Evolutionary conservation across 148 eudicot genomes (phyloP), one percentile per base, ranked within the genome.

Genomic region (Pouteria glomerata): DNA sequence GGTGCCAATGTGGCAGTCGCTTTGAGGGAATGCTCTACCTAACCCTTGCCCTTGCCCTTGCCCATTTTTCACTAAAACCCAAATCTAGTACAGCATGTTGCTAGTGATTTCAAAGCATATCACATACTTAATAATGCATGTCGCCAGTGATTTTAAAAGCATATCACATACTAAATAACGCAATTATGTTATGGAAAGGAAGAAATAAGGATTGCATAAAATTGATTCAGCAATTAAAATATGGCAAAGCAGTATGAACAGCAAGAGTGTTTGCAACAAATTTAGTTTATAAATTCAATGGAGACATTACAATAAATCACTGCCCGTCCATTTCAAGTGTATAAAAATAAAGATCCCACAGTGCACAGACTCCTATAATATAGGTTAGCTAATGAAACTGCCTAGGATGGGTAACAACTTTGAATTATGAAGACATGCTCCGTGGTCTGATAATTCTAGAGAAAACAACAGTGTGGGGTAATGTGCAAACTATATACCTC

Each of bases 401-500:
- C 45, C 19, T 12, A 33, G 15, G 23, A 48, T 16, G 34, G 34
- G 23, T 34, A 60, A 60, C 10, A 34, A 34, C 42, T 15, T 8
- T 34, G 8, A 61, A 35, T 35, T n/a, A 48, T 48, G n/a, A 21
- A 48, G 52, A 15, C 6, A 48, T 48, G n/a, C 3, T 39, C 10
- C 44, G 10, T 4, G 10, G 44, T 39, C 10, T 39, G 44, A 39
- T 39, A 39, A 5, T 50, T 19, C n/a, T 50, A 50, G 55, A 50
- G 55, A 0, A 50, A n/a, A n/a, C 21, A 50, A 50, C 23, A 7
- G 16, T 50, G 55, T 50, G 21, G n/a, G n/a, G n/a, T n/a, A n/a
- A n/a, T 50, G 16, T 50, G 55, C 55, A 50, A 7, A 50, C 26
- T 57, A 39, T 2, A 45, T 53, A 89, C 97, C 94, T 90, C 87